Percentiles rank a stretch among this genome's conserved stretches.
These are phyloP conservation scores for Leccinellum albellum DNA, from an alignment of 768 basidiomycete genomes.

Conservation along the genomic window DNA sequence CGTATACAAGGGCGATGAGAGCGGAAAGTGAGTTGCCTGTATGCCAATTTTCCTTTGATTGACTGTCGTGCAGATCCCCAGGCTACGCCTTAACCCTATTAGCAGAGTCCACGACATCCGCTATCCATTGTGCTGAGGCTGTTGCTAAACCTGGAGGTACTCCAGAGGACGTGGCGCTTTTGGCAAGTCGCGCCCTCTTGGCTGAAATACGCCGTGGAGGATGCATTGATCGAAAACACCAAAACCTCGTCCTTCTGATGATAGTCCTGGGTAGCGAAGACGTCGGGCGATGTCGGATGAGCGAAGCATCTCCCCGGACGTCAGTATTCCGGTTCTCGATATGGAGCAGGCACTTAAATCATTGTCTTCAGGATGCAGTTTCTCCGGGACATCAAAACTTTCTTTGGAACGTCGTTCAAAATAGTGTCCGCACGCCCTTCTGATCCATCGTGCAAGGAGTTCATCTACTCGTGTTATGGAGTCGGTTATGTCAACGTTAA, in stretches of 20 bases:
- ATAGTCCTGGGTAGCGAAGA: constrained; percentile 99
- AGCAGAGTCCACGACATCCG: constrained; percentile 89
- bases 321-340: constrained; percentile 39
- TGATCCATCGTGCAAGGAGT: constrained; percentile 51
- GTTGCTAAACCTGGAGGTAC: constrained; percentile 77
- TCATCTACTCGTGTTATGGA: constrained; percentile 87
- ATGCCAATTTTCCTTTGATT: background rate
- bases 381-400: constrained; percentile 72
- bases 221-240: constrained; percentile 88
- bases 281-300: constrained; percentile 85
- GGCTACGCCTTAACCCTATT: constrained; percentile 91
- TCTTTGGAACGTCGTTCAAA: constrained; percentile 94
- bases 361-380: constrained; percentile 75
- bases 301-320: constrained; percentile 79
- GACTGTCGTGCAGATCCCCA: constrained; percentile 63
- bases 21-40: constrained; percentile 73
- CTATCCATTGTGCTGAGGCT: constrained; percentile 83
- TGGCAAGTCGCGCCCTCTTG: constrained; percentile 75
- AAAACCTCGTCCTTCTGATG: constrained; percentile 77
- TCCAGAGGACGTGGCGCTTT: constrained; percentile 89
- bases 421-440: constrained; percentile 60
- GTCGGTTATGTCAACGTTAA: constrained; percentile 90
- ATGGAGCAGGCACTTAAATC: constrained; percentile 3
- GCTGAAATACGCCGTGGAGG: constrained; percentile 79
- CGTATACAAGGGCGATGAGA: constrained; percentile 96